Evolutionary conservation across 73 alveolate genomes (phyloP).

Genomic region (Tetrahymena borealis): DNA sequence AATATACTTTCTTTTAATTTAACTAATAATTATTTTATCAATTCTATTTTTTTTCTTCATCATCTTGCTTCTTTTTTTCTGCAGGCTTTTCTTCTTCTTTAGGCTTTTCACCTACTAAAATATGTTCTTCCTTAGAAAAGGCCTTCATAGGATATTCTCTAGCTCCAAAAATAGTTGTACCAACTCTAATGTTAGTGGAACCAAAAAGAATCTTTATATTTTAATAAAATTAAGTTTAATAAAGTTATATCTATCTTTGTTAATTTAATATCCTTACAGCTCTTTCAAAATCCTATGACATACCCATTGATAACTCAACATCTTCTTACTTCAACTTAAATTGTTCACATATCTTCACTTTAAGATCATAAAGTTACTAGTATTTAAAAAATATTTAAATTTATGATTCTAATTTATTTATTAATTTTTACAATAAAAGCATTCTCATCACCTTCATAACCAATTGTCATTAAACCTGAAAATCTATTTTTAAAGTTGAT

Average conservation of each 20-base stretch:
- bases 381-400: not conserved
- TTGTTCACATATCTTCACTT: conserved; percentile 56
- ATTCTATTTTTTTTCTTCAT: not conserved
- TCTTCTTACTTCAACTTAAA: conserved; percentile 51
- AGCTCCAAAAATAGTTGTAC: conserved; percentile 82
- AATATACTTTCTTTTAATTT: too few relatives aligned
- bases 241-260: too few relatives aligned
- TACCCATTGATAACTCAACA: conserved; percentile 83
- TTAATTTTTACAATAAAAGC: conserved; percentile 47
- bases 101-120: not conserved
- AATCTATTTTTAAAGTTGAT: not conserved
- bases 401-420: not conserved
- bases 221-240: too few relatives aligned
- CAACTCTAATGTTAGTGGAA: conserved; percentile 86
- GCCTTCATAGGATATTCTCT: conserved; percentile 31
- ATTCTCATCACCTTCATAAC: conserved; percentile 68
- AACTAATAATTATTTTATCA: too few relatives aligned
- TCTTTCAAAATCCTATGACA: conserved; percentile 80
- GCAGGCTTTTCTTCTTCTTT: not conserved
- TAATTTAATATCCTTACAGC: too few relatives aligned
- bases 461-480: conserved; percentile 90
- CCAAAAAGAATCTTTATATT: conserved; percentile 76
- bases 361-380: conserved; percentile 54
- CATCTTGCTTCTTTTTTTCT: not conserved
- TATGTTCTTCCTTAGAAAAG: not conserved